phyloP scores from a whole-genome alignment of 2,329 filamentous ascomycete genomes.

The Talaromyces funiculosus region DNA sequence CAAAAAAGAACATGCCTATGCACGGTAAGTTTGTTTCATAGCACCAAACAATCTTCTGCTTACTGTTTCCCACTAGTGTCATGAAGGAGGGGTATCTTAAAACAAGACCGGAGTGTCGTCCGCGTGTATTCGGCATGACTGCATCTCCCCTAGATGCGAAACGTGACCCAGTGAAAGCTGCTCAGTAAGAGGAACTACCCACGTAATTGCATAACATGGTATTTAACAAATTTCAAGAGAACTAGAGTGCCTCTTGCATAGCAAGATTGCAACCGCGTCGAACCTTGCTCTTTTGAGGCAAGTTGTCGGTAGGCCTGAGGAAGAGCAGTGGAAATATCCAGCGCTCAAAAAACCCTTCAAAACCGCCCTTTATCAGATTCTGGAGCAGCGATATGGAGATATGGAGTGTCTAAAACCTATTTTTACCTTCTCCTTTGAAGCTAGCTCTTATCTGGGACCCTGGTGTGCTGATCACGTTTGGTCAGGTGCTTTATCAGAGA shows the following conservation, averaged over 20 bases:
- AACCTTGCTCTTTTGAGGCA: constrained; percentile 56
- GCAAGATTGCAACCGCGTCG: constrained; percentile 72
- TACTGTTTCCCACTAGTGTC: constrained; percentile 47
- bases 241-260: constrained; percentile 71
- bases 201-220: constrained; percentile 10
- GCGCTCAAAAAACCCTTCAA: constrained; percentile 48
- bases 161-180: constrained; percentile 64
- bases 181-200: constrained; percentile 37
- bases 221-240: constrained; percentile 37
- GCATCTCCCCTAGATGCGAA: constrained; percentile 88
- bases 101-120: constrained; percentile 47
- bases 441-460: constrained; percentile 63
- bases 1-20: constrained; percentile 89
- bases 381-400: constrained; percentile 52
- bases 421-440: constrained; percentile 55
- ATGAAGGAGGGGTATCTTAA: constrained; percentile 77
- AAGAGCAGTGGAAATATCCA: constrained; percentile 56
- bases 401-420: constrained; percentile 50
- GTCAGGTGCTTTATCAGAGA: constrained; percentile 62
- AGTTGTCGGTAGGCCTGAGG: constrained; percentile 53
- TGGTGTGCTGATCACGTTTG: constrained; percentile 86
- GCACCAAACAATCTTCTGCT: not conserved
- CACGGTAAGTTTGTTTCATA: constrained; percentile 44
- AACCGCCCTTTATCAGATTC: constrained; percentile 58
- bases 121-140: constrained; percentile 91